Evolutionary conservation across 148 eudicot species (phyloP), one percentile per base, ranked within the genome.

Genomic region (Cornus florida): DNA sequence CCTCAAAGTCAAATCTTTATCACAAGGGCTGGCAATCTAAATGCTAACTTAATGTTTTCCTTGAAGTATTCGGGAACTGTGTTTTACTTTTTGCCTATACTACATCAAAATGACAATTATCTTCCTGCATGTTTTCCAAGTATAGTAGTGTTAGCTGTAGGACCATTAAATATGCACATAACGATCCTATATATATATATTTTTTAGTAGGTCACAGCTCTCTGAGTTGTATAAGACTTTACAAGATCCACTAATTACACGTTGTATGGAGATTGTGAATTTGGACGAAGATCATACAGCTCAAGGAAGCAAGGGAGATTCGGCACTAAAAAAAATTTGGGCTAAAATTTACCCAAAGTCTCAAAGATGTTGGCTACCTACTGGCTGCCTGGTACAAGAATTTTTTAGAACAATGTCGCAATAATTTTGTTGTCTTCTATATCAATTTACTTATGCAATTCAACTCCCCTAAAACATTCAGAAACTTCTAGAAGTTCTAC

Each of bases 331-430:
- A 84, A 88, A 73, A 66, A 71, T 91, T 57, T 90, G 85, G 93
- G 88, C 97, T 77, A 95, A 88, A 85, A 65, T 93, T 64, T 85
- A 88, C 56, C 96, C 98, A 16, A 93, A 88, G 88, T 87, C 98
- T 77, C 91, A 87, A 83, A 85, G 96, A 84, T 84, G 91, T 83
- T 95, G 98, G 98, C 88, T 95, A 71, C 98, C 98, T 24, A 93
- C 97, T 78, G 94, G 97, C 84, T 95, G 94, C 84, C 82, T 95
- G 92, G 98, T 95, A 89, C 77, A 68, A 22, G 28, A 73, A 35
- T 35, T 48, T 64, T 60, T 32, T 43, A 68, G 62, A 24, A 16
- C 3, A 10, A 6, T 35, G 67, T 39, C 60, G 33, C 43, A 76
- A 38, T 71, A 50, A 65, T 50, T 53, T 8, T 66, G 50, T 67